A percentile compares a stretch with the other conserved stretches of the same genome.
These are phyloP conservation scores for Monilinia polystroma DNA, from an alignment of 2,329 filamentous ascomycete genomes.

Conservation along the genomic window DNA sequence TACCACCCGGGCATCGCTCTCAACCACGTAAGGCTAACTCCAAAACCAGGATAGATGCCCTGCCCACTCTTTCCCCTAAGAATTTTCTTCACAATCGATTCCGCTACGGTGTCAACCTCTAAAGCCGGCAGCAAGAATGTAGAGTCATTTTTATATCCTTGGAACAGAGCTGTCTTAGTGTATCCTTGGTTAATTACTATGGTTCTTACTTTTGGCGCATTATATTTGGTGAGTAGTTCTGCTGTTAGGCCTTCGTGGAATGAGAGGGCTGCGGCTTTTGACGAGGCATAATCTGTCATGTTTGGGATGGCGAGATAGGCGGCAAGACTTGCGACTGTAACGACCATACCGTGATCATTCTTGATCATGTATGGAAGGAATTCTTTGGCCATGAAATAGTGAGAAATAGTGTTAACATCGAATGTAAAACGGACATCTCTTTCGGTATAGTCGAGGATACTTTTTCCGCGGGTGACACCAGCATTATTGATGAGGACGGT, in stretches of 20 bases:
- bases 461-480: constrained; percentile 60
- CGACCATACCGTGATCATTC: constrained; percentile 68
- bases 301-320: constrained; percentile 59
- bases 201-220: constrained; percentile 62
- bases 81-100: constrained; percentile 61
- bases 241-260: constrained; percentile 66
- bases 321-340: constrained; percentile 66
- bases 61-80: constrained; percentile 56
- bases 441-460: constrained; percentile 58
- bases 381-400: constrained; percentile 64
- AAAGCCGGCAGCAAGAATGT: constrained; percentile 54
- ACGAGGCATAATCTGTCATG: constrained; percentile 66
- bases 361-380: constrained; percentile 66
- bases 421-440: constrained; percentile 65
- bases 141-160: constrained; percentile 52
- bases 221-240: constrained; percentile 59
- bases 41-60: constrained; percentile 53
- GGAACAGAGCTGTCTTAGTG: constrained; percentile 60
- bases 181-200: constrained; percentile 65
- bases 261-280: constrained; percentile 63
- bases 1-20: constrained; percentile 63
- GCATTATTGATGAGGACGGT: constrained; percentile 74
- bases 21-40: constrained; percentile 45
- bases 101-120: constrained; percentile 62
- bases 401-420: constrained; percentile 67